Conservation (phyloP, 2,329 filamentous ascomycete species). For the Aureobasidium sp. region DNA sequence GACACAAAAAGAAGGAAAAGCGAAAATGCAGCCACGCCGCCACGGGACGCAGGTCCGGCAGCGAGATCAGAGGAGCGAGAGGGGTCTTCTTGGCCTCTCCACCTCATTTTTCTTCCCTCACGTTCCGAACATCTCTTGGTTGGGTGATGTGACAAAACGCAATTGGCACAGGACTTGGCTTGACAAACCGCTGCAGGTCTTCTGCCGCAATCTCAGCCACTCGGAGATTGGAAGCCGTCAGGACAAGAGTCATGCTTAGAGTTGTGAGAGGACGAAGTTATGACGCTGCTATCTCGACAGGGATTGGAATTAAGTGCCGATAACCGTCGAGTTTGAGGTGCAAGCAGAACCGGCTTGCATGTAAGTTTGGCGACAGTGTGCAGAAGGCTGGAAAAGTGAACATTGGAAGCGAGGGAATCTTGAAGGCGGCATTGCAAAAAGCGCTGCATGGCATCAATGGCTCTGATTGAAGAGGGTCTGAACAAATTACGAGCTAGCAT, state of each 20-base stretch:
- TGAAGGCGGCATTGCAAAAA: neutral
- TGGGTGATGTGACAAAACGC: neutral
- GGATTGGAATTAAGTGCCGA: neutral
- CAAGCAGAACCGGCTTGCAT: neutral
- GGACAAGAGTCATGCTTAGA: slow-evolving; percentile 5
- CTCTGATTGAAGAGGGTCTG: neutral
- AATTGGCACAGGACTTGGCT: slow-evolving; percentile 8
- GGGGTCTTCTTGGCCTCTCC: neutral
- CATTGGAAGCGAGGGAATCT: neutral
- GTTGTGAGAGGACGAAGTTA: neutral
- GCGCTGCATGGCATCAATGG: neutral
- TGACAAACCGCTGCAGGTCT: slow-evolving; percentile 6
- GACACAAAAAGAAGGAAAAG: neutral
- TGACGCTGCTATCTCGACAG: neutral
- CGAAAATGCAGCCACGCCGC: neutral
- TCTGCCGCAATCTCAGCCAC: slow-evolving; percentile 2
- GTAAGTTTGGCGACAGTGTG: neutral
- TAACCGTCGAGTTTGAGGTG: slow-evolving; percentile 2
- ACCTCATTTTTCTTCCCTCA: neutral
- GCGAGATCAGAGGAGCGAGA: neutral
- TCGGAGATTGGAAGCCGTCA: slow-evolving; percentile 3
- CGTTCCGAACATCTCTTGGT: neutral
- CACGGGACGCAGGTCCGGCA: slow-evolving; percentile 4
- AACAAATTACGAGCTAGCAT: neutral
- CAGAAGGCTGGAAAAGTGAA: neutral